Conservation (phyloP, 1,284 basidiomycete species). For the Malassezia dermatis region DNA sequence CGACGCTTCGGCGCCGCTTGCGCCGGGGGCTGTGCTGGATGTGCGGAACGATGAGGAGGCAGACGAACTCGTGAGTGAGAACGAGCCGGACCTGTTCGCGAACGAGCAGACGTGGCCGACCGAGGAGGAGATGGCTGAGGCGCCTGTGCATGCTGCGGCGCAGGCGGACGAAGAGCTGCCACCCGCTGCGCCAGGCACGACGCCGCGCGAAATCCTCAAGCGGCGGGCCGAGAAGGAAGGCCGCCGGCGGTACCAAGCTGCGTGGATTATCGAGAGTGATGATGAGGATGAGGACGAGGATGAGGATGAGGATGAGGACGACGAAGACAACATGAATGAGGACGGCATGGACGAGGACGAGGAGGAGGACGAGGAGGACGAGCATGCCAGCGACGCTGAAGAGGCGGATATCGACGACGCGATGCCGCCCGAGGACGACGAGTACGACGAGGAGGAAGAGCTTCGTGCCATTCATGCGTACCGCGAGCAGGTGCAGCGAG, state of each 20-base stretch:
- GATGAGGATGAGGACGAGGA: constrained; percentile 39
- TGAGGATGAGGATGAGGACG: constrained; percentile 33
- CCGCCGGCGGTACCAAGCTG: constrained; percentile 47
- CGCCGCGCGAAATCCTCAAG: constrained; percentile 36
- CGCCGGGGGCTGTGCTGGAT: constrained; percentile 56
- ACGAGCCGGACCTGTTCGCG: constrained; percentile 73
- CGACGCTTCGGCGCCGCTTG: constrained; percentile 9
- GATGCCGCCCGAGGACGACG: constrained; percentile 55
- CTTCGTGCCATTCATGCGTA: constrained; percentile 52
- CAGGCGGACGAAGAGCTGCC: constrained; percentile 24
- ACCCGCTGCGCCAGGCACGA: constrained; percentile 49
- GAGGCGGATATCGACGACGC: constrained; percentile 52
- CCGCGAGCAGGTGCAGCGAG: constrained; percentile 67
- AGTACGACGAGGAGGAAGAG: constrained; percentile 46
- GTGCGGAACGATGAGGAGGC: constrained; percentile 56
- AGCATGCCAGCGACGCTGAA: constrained; percentile 33
- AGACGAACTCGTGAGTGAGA: constrained; percentile 78
- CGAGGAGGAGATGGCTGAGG: constrained; percentile 72
- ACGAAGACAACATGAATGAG: constrained; percentile 52
- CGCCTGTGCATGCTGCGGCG: constrained; percentile 9
- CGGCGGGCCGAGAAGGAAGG: constrained; percentile 46
- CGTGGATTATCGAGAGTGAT: constrained; percentile 43
- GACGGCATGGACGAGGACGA: constrained; percentile 69
- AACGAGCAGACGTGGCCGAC: constrained; percentile 99
- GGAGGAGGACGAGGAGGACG: constrained; percentile 55